Evolutionary conservation across 2,329 filamentous ascomycete genomes (phyloP), one percentile per base, ranked within the genome.

Genomic region (Apiospora pterosperma): DNA sequence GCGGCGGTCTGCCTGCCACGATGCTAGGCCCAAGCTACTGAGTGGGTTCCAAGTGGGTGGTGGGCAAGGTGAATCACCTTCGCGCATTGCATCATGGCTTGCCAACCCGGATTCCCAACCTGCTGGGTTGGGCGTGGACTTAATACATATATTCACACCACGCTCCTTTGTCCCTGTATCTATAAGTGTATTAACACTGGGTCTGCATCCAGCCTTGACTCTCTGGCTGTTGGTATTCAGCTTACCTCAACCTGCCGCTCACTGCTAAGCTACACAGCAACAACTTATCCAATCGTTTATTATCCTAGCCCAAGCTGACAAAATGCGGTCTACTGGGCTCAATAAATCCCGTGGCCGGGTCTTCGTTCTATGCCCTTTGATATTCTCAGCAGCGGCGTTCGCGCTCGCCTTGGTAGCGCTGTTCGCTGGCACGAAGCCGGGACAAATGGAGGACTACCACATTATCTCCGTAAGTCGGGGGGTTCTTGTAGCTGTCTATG

Each of bases 401-500:
- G 71, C 78, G 42, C 70, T 80, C 36, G 68, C 73, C 28, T 74
- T 79, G 63, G 64, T 80, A 25, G 71, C 73, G 14, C 73, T 80
- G 19, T 74, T 80, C 63, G 77, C 78, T 38, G 78, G 78, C 52
- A 76, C 76, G 21, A 76, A 75, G 8, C 72, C 75, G 1, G 74
- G 74, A 31, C 71, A 73, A 6, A 71, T 80, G 67, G 77, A 80
- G 39, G 74, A 77, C 12, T 79, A 76, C 65, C 76, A 79, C 38
- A 72, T 80, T 41, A 72, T 80, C 36, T 74, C 76, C 58, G 78
- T 79, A 69, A 62, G 77, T 71, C 10, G 19, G 14, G 7, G 12
- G 7, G 4, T 12, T 10, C 28, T 34, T 34, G 16, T 4, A 11
- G 8, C 3, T 16, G 42, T 1, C 28, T 10, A 1, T n/a, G 19